A percentile compares a stretch with the other conserved stretches of the same genome.
These are phyloP conservation scores for Pinus tabuliformis DNA, from an alignment of 75 land plant species.

Conservation along the genomic window DNA sequence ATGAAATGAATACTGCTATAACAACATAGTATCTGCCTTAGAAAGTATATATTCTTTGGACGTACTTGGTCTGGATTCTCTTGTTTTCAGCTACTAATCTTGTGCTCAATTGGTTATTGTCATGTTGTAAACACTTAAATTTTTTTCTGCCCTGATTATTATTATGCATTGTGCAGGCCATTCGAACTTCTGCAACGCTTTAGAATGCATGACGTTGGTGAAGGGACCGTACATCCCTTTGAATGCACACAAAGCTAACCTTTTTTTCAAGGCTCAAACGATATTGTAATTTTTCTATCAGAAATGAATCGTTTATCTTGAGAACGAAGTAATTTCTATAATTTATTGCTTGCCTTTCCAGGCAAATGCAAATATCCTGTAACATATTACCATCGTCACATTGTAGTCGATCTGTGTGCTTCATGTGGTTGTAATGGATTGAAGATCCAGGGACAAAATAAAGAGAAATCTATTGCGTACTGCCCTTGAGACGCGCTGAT, in stretches of 20 bases:
- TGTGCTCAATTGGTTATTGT: neutral
- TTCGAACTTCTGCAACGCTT: constrained; percentile 82
- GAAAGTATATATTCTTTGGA: neutral
- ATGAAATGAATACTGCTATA: neutral
- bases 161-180: constrained; percentile 41
- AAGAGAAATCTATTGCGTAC: neutral
- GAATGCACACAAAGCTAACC: constrained; percentile 82
- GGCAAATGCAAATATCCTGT: neutral
- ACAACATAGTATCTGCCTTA: neutral
- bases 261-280: neutral
- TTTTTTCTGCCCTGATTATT: neutral
- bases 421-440: neutral
- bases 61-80: neutral
- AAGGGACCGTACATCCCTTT: constrained; percentile 81
- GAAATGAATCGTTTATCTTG: neutral
- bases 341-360: neutral
- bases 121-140: neutral
- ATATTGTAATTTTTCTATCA: neutral
- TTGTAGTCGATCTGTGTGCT: neutral
- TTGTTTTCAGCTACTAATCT: neutral
- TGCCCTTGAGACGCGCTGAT: neutral
- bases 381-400: neutral
- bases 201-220: constrained; percentile 80
- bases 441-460: neutral
- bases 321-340: neutral